A percentile compares a stretch with the other conserved stretches of the same genome.
Conservation (phyloP, 352 stramenopile genomes). For the Phytophthora meadii region DNA sequence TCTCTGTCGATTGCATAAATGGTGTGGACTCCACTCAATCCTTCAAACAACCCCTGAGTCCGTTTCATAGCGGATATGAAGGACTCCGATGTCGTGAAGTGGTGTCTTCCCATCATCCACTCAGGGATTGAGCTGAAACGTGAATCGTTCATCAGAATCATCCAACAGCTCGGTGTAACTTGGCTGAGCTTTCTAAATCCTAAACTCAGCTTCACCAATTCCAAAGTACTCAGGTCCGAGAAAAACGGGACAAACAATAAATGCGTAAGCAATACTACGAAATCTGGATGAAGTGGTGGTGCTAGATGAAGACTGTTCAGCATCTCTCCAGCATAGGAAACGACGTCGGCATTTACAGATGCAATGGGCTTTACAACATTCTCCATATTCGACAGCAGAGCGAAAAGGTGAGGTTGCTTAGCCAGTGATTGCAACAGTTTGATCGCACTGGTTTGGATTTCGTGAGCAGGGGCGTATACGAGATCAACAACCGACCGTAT, state of each 20-base stretch:
- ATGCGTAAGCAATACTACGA: slow-evolving; percentile 27
- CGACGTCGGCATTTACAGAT: background rate
- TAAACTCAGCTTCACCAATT: slow-evolving; percentile 39
- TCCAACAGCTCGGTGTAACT: background rate
- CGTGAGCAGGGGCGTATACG: slow-evolving; percentile 28
- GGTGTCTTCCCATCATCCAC: slow-evolving; percentile 20
- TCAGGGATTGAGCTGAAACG: slow-evolving; percentile 22
- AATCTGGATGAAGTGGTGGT: slow-evolving; percentile 20
- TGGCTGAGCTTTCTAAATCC: slow-evolving; percentile 27
- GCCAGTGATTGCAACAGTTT: slow-evolving; percentile 29
- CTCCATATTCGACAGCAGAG: slow-evolving; percentile 22
- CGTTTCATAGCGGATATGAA: slow-evolving; percentile 11
- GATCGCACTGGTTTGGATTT: slow-evolving; percentile 33
- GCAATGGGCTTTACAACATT: slow-evolving; percentile 5
- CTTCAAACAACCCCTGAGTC: slow-evolving; percentile 22
- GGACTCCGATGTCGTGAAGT: background rate
- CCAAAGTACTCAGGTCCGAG: slow-evolving; percentile 27
- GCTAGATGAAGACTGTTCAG: slow-evolving; percentile 11
- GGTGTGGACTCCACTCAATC: background rate
- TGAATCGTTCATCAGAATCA: slow-evolving; percentile 11
- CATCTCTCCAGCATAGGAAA: slow-evolving; percentile 20
- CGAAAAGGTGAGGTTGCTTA: slow-evolving; percentile 13
- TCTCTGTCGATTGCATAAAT: slow-evolving; percentile 26
- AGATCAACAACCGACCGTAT: slow-evolving; percentile 33
- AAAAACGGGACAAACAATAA: slow-evolving; percentile 40